phyloP scores from a whole-genome alignment of 2,329 filamentous ascomycete genomes.

The Trichoderma atroviride region DNA sequence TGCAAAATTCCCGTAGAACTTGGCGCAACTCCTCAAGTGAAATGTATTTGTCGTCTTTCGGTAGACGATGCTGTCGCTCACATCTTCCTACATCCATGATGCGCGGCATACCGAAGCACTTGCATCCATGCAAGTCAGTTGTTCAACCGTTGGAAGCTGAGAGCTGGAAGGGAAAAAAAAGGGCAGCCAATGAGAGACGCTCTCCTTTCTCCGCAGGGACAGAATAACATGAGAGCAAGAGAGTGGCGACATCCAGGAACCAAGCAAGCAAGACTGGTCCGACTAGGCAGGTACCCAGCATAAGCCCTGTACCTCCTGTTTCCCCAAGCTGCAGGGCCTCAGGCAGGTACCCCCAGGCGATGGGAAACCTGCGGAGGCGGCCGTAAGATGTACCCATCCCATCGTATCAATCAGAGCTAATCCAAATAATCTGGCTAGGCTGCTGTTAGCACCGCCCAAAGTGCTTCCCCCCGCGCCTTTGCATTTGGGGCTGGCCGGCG shows the following conservation, averaged over 20 bases:
- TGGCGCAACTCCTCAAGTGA: background rate
- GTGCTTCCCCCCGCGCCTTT: slow-evolving; percentile 12
- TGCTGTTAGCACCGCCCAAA: slow-evolving; percentile 18
- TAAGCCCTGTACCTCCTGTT: background rate
- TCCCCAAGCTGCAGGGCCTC: background rate
- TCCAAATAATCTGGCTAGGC: slow-evolving; percentile 13
- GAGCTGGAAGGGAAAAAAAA: background rate
- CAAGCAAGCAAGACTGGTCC: slow-evolving; percentile 16
- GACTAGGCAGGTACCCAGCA: slow-evolving; percentile 19
- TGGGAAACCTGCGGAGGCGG: background rate
- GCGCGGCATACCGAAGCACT: background rate
- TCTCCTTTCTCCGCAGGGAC: background rate
- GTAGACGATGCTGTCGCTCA: background rate
- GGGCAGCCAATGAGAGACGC: slow-evolving; percentile 2
- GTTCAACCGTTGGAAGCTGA: background rate
- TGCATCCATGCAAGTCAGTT: background rate
- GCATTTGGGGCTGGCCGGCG: background rate
- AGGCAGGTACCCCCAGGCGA: slow-evolving; percentile 1
- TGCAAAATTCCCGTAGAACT: background rate
- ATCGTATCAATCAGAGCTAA: background rate
- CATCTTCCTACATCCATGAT: background rate
- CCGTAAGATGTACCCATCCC: background rate
- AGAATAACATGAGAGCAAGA: slow-evolving; percentile 4
- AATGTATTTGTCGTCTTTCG: background rate
- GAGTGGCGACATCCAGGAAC: slow-evolving; percentile 23